Evolutionary conservation across 2,329 filamentous ascomycete species (phyloP).

Genomic region (Neobulgaria alba): DNA sequence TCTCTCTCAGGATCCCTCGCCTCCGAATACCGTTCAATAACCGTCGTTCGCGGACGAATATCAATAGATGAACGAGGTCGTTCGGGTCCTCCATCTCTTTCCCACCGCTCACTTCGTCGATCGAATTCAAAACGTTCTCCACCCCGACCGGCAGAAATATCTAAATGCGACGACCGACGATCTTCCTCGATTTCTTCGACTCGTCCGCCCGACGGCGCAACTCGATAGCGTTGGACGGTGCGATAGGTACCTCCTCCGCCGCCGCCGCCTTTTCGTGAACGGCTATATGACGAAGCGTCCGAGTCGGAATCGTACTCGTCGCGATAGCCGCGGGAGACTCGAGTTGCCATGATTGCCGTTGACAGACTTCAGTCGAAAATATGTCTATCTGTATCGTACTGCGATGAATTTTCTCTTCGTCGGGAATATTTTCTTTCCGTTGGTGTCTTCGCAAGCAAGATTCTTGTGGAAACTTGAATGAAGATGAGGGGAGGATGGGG

Average conservation of each 20-base stretch:
- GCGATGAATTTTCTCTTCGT: no score
- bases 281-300: slow-evolving; percentile 18
- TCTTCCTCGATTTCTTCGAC: slow-evolving; percentile 25
- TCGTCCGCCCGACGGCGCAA: slow-evolving; percentile 17
- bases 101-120: slow-evolving; percentile 23
- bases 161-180: slow-evolving; percentile 20
- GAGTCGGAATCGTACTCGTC: slow-evolving; percentile 28
- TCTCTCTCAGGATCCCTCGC: slow-evolving; percentile 25
- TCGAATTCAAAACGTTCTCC: slow-evolving; percentile 27
- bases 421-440: no score
- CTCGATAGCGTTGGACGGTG: slow-evolving; percentile 28
- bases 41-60: slow-evolving; percentile 16
- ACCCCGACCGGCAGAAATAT: slow-evolving; percentile 19
- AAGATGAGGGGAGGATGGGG: background rate
- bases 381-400: no score
- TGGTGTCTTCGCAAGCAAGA: no score
- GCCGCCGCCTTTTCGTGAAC: slow-evolving; percentile 10
- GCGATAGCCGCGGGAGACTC: slow-evolving; percentile 21
- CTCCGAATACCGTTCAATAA: slow-evolving; percentile 20
- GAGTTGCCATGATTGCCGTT: background rate
- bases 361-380: background rate
- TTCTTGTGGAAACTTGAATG: background rate
- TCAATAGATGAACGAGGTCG: slow-evolving; percentile 24
- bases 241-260: slow-evolving; percentile 25
- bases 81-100: slow-evolving; percentile 17